Base-by-base conservation (phyloP, 2,329 filamentous ascomycete genomes). In the Pseudomassariella vexata region DNA sequence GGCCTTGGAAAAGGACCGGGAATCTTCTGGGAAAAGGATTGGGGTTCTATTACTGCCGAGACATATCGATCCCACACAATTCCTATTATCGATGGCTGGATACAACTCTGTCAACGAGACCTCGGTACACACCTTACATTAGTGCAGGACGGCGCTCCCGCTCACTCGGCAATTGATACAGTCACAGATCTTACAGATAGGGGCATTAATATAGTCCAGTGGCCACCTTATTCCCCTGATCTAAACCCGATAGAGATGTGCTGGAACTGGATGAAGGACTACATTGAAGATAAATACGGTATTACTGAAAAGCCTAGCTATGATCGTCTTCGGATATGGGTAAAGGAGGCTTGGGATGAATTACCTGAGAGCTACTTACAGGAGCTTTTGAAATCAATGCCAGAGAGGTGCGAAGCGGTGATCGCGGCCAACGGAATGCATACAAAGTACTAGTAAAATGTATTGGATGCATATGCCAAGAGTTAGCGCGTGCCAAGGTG, bases 11-110 rank as follows among this genome's bases (percentile, higher is more conserved):
- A 31, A 16, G 28, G 28, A 15, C 28, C 28, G 11, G 19, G 11
- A n/a, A 23, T 31, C 9, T 31, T 31, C 19, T 31, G 28, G 28
- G 28, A 31, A 16, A 31, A 31, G 9, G 28, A 31, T 9, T 31
- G 14, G 20, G 20, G 28, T 5, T 15, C 8, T 12, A 31, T 31
- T 5, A 23, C 9, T 5, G 19, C 19, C 6, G 19, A 24, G 7
- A 23, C 28, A 4, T 31, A 31, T 23, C 28, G 17, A 24, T 11
- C 19, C 10, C 19, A n/a, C 17, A 31, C 19, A 9, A 11, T 11
- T 10, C 28, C 28, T 12, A 6, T 31, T 6, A 24, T 31, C 20
- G 12, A 17, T 9, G 28, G 16, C 11, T 31, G 16, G 8, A n/a
- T 31, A 12, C 28, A 16, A 8, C 24, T 9, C 8, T n/a, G n/a